Conservation (phyloP, 257 asterid genomes). For the Salvia miltiorrhiza region DNA sequence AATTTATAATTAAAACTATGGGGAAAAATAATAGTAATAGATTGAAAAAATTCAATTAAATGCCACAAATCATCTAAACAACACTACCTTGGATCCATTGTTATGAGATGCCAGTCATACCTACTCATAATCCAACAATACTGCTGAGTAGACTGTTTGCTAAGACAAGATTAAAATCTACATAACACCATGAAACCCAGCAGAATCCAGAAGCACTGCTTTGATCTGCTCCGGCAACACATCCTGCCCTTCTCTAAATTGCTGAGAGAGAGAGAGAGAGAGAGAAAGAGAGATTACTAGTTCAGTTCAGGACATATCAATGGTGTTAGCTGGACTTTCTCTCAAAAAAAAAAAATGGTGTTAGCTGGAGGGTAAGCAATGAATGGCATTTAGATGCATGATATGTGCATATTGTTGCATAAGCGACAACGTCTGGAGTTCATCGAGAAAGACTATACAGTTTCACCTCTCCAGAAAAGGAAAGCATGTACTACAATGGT, state of each 20-base stretch:
- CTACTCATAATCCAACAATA: background rate
- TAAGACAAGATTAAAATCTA: slow-evolving; percentile 13
- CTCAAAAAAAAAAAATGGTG: too few relatives aligned
- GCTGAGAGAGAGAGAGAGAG: slow-evolving; percentile 23
- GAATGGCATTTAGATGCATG: background rate
- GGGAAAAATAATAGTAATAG: background rate
- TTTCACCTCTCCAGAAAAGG: background rate
- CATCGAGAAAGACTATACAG: background rate
- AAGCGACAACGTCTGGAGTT: background rate
- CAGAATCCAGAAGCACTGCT: slow-evolving; percentile 47
- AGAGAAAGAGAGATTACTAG: background rate
- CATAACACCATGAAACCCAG: slow-evolving; percentile 49
- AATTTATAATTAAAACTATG: too few relatives aligned
- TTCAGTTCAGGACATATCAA: background rate
- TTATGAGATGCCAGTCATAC: background rate
- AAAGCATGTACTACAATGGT: background rate
- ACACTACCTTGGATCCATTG: background rate
- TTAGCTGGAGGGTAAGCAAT: background rate
- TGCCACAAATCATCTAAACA: background rate
- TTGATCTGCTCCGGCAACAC: slow-evolving; percentile 52
- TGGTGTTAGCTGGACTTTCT: too few relatives aligned
- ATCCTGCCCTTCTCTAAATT: slow-evolving; percentile 45
- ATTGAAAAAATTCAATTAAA: background rate
- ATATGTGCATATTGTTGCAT: background rate
- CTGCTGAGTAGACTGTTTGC: background rate